phyloP scores from a whole-genome alignment of 2,329 filamentous ascomycete genomes.

The Dactylellina haptotyla region DNA sequence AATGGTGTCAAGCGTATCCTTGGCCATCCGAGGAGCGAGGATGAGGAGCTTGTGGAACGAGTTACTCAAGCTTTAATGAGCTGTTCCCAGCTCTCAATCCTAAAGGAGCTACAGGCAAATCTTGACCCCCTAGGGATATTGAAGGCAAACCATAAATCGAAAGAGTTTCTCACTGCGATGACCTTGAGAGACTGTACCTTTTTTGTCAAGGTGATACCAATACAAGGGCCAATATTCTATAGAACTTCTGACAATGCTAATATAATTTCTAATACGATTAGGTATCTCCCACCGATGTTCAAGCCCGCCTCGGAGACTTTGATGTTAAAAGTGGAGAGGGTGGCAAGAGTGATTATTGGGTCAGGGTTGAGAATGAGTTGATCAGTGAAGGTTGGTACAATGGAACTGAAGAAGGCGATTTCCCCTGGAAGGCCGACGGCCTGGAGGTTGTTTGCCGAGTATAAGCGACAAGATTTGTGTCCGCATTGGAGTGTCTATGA shows the following conservation, averaged over 20 bases:
- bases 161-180: slow-evolving; percentile 75
- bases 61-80: slow-evolving; percentile 56
- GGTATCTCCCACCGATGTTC: slow-evolving; percentile 59
- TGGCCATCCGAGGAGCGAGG: slow-evolving; percentile 27
- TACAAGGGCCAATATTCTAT: neutral
- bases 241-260: neutral
- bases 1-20: slow-evolving; percentile 61
- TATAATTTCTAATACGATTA: slow-evolving; percentile 54
- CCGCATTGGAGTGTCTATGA: too few species aligned
- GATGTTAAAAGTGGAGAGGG: slow-evolving; percentile 76
- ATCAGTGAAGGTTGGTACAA: slow-evolving; percentile 76
- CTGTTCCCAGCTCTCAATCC: slow-evolving; percentile 57
- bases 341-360: slow-evolving; percentile 76
- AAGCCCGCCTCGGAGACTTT: slow-evolving; percentile 76
- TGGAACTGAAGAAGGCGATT: slow-evolving; percentile 60
- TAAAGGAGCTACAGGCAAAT: slow-evolving; percentile 58
- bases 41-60: slow-evolving; percentile 33
- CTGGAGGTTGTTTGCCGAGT: slow-evolving; percentile 37
- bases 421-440: slow-evolving; percentile 44
- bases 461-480: slow-evolving; percentile 1
- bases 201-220: slow-evolving; percentile 66
- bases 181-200: slow-evolving; percentile 83
- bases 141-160: slow-evolving; percentile 60
- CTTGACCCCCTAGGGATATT: slow-evolving; percentile 58
- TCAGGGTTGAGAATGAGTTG: slow-evolving; percentile 70